Base-by-base conservation (phyloP, 2,329 filamentous ascomycete genomes). In the Pleoardoris graminearum region DNA sequence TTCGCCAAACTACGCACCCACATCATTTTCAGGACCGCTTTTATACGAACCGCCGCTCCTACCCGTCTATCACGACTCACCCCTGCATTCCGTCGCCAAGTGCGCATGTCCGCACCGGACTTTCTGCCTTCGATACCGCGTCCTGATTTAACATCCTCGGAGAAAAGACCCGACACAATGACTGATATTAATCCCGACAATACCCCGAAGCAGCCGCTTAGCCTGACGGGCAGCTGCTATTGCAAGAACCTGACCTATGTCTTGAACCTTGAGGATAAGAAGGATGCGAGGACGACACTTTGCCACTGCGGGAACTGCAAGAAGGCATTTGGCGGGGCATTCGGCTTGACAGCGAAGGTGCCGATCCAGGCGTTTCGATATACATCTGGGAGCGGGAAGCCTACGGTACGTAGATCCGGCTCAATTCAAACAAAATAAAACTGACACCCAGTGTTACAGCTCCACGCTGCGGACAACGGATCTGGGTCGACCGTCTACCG, bases 271-370 rank as follows among this genome's bases (percentile, higher is more conserved):
- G 56, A 63, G 2, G 76, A 77, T 7, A 70, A 73, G 4, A 75
- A 77, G 7, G 74, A 82, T 21, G 80, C 80, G 2, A 69, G 79
- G 19, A 81, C 80, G 1, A 79, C 75, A 8, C 60, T 83, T 14
- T 83, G 80, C 57, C 80, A 83, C 62, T 83, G 80, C 60, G 56
- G 64, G 16, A 80, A 77, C 60, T 83, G 80, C 70, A 82, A 80
- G 65, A 80, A 79, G 73, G 80, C 79, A 29, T 81, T 80, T 43
- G 79, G 80, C 7, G 72, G 76, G 23, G 77, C 78, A 44, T 82
- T 79, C 61, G 80, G 80, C 12, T 68, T 83, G 14, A 82, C 80
- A 1, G 75, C 77, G 3, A 82, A 81, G 62, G 69, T 82, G 7
- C 75, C 79, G 14, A 71, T 75, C 21, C 71, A 76, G 3, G 57